Evolutionary conservation across 2,329 filamentous ascomycete genomes (phyloP), one percentile per base, ranked within the genome.

Genomic region (Microdochium paspali): DNA sequence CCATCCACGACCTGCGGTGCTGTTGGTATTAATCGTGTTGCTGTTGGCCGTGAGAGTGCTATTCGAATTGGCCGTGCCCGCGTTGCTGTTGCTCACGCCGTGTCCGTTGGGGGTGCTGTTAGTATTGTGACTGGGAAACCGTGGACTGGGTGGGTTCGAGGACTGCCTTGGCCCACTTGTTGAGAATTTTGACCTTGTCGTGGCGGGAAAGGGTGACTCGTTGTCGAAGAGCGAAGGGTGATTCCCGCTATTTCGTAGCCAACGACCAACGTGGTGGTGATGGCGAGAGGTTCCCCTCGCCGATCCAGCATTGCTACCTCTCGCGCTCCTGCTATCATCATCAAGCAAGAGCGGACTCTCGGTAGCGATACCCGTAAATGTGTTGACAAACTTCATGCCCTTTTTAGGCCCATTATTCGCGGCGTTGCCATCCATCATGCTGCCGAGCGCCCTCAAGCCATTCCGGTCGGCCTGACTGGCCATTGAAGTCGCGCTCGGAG

Each of bases 361-460:
- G 44, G 67, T 73, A 32, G 68, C 69, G 52, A 78, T 80, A 53
- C 76, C 81, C 54, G 73, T 82, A 64, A 87, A 88, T 1, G 85
- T 82, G 64, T 88, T 91, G 49, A 87, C 86, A 61, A 97, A 97
- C 60, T 96, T 97, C 89, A 95, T 96, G 66, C 85, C 94, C 70
- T 88, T 90, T 69, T 94, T 96, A 56, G 85, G 79, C 9, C 78
- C 77, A 18, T 85, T 57, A 20, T 67, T 64, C 10, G 63, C 59
- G 1, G 64, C 58, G 46, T 76, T 71, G 44, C 71, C 75, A 49
- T 90, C 86, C 57, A 87, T 70, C 24, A 85, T 68, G 46, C 77
- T 75, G 51, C 82, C 80, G 50, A 89, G 84, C n/a, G 79, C 80
- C 46, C 84, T 77, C 58, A 79, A 68, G 44, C 67, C 69, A 49